Percentiles rank a stretch among this genome's conserved stretches.
These are phyloP conservation scores for Cudoniella acicularis DNA, from an alignment of 495 filamentous ascomycete species.

Conservation along the genomic window DNA sequence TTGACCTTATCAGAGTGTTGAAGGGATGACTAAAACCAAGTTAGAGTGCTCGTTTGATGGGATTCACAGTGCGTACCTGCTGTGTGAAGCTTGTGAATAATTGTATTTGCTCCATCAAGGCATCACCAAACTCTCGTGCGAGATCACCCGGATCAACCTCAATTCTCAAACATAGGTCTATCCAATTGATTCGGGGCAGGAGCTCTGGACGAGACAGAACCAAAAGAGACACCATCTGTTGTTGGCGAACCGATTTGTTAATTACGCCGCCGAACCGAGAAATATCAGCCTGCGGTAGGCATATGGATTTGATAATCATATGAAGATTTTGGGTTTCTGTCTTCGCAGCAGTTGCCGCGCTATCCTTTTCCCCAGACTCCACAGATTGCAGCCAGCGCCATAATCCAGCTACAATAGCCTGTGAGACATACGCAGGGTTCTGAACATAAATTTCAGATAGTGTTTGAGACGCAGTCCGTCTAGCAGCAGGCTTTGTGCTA, in stretches of 20 bases:
- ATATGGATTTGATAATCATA: constrained; percentile 68
- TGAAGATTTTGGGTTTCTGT: constrained; percentile 56
- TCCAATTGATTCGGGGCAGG: constrained; percentile 79
- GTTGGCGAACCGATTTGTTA: constrained; percentile 44
- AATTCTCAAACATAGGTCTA: constrained; percentile 73
- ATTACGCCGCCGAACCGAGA: constrained; percentile 33
- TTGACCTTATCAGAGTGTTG: constrained; percentile 45
- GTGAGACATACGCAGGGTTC: constrained; percentile 50
- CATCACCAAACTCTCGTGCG: constrained; percentile 48
- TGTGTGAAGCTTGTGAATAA: constrained; percentile 41
- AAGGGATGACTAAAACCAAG: constrained; percentile 1
- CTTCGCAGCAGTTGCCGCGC: constrained; percentile 64
- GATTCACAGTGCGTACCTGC: constrained; percentile 34
- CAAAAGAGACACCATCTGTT: constrained; percentile 68
- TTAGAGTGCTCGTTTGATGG: neutral
- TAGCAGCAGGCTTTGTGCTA: constrained; percentile 49
- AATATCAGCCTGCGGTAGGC: constrained; percentile 43
- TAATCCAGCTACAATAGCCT: constrained; percentile 61
- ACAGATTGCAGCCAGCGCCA: constrained; percentile 77
- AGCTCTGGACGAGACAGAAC: constrained; percentile 76
- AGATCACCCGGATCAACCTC: constrained; percentile 79
- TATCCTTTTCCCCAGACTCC: constrained; percentile 71
- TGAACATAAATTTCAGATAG: constrained; percentile 57
- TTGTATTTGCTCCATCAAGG: constrained; percentile 45
- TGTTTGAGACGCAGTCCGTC: constrained; percentile 52